phyloP scores from a whole-genome alignment of 306 rosid genomes.

The Cicer cuneatum region DNA sequence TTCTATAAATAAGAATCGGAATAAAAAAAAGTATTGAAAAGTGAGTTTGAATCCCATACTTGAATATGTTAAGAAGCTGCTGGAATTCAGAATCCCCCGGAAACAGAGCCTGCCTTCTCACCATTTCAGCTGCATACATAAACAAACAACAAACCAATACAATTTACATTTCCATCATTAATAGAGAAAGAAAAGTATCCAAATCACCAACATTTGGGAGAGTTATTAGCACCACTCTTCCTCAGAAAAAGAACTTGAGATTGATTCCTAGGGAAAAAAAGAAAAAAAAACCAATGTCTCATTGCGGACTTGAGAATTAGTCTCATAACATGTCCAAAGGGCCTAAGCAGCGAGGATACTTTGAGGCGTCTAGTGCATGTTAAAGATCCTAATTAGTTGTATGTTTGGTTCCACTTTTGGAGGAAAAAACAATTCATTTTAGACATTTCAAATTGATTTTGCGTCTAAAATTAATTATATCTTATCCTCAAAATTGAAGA shows the following conservation, averaged over 20 bases:
- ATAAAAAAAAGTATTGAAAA: not conserved
- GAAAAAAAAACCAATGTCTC: not conserved
- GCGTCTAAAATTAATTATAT: too few species aligned
- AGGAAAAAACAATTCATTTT: too few species aligned
- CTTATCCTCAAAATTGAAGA: too few species aligned
- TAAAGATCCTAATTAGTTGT: too few species aligned
- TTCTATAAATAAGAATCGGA: not conserved
- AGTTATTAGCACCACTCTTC: not conserved
- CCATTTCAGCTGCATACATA: conserved; percentile 79
- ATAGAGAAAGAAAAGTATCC: not conserved
- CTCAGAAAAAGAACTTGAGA: not conserved
- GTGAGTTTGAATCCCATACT: conserved; percentile 46
- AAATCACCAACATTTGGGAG: not conserved
- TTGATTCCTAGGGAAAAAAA: not conserved
- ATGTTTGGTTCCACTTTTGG: too few species aligned
- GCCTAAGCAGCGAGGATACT: not conserved
- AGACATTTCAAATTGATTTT: too few species aligned
- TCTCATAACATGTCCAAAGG: not conserved
- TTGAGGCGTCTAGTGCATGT: too few species aligned
- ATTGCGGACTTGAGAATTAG: not conserved
- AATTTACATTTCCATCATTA: not conserved
- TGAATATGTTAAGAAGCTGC: conserved; percentile 89
- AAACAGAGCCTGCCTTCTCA: conserved; percentile 80
- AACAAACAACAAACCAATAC: not conserved
- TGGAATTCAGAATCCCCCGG: conserved; percentile 97